These are phyloP conservation scores for Euphorbia corollata DNA, from an alignment of 441 rosid species.

Conservation along the genomic window DNA sequence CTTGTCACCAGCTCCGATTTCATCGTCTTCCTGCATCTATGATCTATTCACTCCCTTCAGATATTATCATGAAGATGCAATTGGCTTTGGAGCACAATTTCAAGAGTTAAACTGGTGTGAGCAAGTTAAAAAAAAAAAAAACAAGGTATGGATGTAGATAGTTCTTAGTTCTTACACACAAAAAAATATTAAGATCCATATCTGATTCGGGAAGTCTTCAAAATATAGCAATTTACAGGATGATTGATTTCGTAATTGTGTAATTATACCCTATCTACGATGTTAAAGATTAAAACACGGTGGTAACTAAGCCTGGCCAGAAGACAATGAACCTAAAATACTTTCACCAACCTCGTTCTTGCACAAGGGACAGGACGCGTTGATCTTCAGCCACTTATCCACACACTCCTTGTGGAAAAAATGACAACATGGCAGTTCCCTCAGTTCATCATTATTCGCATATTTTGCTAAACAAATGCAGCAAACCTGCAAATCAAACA, in stretches of 20 bases:
- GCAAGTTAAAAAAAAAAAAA: neutral
- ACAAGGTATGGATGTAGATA: neutral
- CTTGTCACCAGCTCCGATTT: neutral
- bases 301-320: constrained; percentile 22
- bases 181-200: constrained; percentile 12
- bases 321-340: constrained; percentile 34
- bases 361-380: constrained; percentile 91
- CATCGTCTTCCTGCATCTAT: neutral
- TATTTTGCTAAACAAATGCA: constrained; percentile 95
- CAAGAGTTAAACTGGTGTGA: neutral
- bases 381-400: constrained; percentile 92
- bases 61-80: too few relatives aligned
- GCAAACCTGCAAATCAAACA: constrained; percentile 49
- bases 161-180: too few relatives aligned
- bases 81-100: too few relatives aligned
- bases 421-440: constrained; percentile 81
- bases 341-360: constrained; percentile 78
- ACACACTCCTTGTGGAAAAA: constrained; percentile 94
- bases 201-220: neutral
- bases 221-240: constrained; percentile 14
- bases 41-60: too few relatives aligned
- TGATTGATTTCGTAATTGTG: constrained; percentile 10
- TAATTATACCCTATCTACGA: constrained; percentile 17
- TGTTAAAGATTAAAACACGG: too few relatives aligned
- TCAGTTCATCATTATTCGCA: constrained; percentile 76